Conservation (phyloP, 83 land plant genomes). For the Picea abies region DNA sequence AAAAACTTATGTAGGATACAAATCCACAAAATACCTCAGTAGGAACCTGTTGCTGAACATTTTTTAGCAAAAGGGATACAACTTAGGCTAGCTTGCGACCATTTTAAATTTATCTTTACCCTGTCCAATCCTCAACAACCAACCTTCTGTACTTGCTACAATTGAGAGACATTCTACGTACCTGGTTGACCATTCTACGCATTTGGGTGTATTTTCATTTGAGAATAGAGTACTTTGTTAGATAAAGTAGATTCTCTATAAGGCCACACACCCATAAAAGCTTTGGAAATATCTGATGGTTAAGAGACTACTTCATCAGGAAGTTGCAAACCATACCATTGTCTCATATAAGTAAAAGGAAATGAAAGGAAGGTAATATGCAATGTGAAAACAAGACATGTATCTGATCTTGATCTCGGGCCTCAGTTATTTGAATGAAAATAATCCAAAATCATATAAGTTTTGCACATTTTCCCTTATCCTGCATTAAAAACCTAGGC, state of each 20-base stretch:
- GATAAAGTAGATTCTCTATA: neutral
- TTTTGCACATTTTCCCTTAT: no score
- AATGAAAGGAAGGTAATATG: no score
- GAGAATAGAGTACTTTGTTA: neutral
- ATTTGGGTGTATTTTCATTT: neutral
- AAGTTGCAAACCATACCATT: neutral
- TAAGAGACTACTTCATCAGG: neutral
- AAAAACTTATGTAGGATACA: no score
- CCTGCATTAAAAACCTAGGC: no score
- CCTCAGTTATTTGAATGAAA: no score
- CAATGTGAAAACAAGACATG: no score
- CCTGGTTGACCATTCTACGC: neutral
- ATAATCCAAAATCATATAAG: no score
- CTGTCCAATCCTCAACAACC: neutral
- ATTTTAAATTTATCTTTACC: neutral
- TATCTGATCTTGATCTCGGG: no score
- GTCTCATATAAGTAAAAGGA: no score
- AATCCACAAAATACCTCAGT: neutral
- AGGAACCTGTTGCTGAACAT: neutral
- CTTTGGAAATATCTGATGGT: slow-evolving; percentile 10
- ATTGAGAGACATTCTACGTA: neutral
- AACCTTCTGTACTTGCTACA: neutral
- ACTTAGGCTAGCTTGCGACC: neutral
- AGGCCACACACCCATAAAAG: slow-evolving; percentile 6
- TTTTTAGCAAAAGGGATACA: neutral